A percentile compares a stretch with the other conserved stretches of the same genome.
These are phyloP conservation scores for Brassica napus DNA, from an alignment of 345 rosid genomes.

Conservation along the genomic window DNA sequence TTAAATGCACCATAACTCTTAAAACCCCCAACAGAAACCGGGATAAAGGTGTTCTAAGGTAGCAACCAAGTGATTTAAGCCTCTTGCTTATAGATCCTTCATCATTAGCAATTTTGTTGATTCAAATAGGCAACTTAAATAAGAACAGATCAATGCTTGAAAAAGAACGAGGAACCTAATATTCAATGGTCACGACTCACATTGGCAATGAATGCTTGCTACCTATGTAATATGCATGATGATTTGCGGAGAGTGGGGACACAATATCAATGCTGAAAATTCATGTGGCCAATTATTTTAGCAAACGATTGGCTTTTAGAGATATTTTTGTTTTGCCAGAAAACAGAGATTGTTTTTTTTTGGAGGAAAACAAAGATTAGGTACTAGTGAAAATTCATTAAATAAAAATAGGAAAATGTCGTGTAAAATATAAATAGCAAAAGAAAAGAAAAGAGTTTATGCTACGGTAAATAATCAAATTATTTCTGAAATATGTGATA, in stretches of 20 bases:
- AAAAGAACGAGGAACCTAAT: neutral
- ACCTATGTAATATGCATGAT: slow-evolving; percentile 10
- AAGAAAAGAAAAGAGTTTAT: neutral
- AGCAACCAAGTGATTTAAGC: slow-evolving; percentile 2
- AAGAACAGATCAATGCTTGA: neutral
- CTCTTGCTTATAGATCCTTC: neutral
- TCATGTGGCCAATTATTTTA: neutral
- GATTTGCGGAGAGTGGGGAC: neutral
- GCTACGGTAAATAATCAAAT: neutral
- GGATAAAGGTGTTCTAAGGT: neutral
- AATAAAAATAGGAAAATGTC: neutral
- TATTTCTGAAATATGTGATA: neutral
- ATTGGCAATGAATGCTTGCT: slow-evolving; percentile 12
- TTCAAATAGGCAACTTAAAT: neutral
- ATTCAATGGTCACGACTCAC: slow-evolving; percentile 1
- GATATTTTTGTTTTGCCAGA: neutral
- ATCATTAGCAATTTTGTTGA: slow-evolving; percentile 2
- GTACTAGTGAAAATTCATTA: neutral
- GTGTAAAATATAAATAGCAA: neutral
- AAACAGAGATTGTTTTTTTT: neutral
- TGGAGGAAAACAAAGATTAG: neutral
- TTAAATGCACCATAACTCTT: too few species aligned
- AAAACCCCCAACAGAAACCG: too few species aligned
- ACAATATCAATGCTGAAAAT: slow-evolving; percentile 11
- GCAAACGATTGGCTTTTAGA: neutral